Base-by-base conservation (phyloP, 305 asterid genomes). In the Solanum hybrid region DNA sequence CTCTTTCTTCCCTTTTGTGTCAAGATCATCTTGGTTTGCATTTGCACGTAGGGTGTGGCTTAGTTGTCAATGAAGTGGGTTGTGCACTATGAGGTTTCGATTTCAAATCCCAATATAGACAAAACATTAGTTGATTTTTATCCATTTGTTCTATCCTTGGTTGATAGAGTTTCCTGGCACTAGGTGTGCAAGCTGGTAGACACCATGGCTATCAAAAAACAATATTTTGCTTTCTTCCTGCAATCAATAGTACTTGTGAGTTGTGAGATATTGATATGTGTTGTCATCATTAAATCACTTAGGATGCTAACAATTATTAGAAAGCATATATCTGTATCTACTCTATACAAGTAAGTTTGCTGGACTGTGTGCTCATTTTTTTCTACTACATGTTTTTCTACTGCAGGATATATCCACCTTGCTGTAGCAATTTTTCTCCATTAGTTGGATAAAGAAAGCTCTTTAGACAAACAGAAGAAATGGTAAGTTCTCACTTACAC, bases 401-500 rank as follows among this genome's bases (percentile, higher is more conserved):
- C 1, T 57, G 88, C 88, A 85, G 88, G 40, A 31, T 31, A 57
- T 33, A 85, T 33, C 46, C 76, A 57, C 22, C 22, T 51, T 51
- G 33, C n/a, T 51, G 31, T 51, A 20, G 46, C 88, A 85, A 20
- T 5, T 3, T 31, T 84, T 85, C 34, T 4, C 6, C 18, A 12
- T 51, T 85, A 57, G 22, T 85, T 51, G 46, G 74, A 85, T 39
- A 57, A 31, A 33, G 31, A 85, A 51, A 84, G 40, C 29, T 51
- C 87, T 84, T 46, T 51, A 84, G 42, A 22, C 13, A 2, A 10
- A 31, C 76, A 57, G 46, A 85, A 51, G 88, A 31, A 61, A 85
- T 85, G 88, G 88, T 85, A 57, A 57, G 88, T 85, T 57, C 76
- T 85, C 76, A 57, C 22, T 85, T 85, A 2, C 76, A 22, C 46